Evolutionary conservation across 2,329 filamentous ascomycete species (phyloP).

Genomic region (Fonsecaea multimorphosa): DNA sequence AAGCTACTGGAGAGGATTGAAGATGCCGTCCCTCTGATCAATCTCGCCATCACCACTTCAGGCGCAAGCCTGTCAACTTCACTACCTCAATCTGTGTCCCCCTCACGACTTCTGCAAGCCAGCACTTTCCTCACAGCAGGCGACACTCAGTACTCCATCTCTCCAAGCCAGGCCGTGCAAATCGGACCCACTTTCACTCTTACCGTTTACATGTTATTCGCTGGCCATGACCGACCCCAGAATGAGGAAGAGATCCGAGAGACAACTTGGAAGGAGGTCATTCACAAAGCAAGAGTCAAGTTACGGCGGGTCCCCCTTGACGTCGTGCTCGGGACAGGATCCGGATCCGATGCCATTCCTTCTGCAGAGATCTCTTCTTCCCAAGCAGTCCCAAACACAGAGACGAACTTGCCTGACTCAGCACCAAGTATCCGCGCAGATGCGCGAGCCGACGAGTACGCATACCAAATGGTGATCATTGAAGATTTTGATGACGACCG

Average conservation of each 20-base stretch:
- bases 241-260: constrained; percentile 65
- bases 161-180: constrained; percentile 70
- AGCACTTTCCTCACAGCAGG: constrained; percentile 88
- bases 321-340: constrained; percentile 46
- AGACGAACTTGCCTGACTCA: background rate
- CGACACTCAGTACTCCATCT: constrained; percentile 78
- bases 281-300: constrained; percentile 88
- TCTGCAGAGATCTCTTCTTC: constrained; percentile 39
- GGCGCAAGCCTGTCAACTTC: constrained; percentile 84
- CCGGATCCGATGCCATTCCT: constrained; percentile 45
- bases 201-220: constrained; percentile 94
- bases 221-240: constrained; percentile 70
- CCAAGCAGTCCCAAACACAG: background rate
- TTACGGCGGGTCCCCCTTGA: constrained; percentile 73
- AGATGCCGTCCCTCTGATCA: constrained; percentile 87
- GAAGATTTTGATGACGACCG: constrained; percentile 80
- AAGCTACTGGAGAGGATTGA: constrained; percentile 79
- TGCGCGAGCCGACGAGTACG: constrained; percentile 66
- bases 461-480: constrained; percentile 80
- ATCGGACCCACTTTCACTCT: constrained; percentile 86
- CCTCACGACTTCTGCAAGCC: constrained; percentile 87
- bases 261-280: constrained; percentile 92
- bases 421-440: constrained; percentile 46
- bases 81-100: constrained; percentile 81
- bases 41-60: constrained; percentile 90